Evolutionary conservation across 371 early-diverging fungal genomes (phyloP).

Genomic region (Syncephalastrum monosporum): DNA sequence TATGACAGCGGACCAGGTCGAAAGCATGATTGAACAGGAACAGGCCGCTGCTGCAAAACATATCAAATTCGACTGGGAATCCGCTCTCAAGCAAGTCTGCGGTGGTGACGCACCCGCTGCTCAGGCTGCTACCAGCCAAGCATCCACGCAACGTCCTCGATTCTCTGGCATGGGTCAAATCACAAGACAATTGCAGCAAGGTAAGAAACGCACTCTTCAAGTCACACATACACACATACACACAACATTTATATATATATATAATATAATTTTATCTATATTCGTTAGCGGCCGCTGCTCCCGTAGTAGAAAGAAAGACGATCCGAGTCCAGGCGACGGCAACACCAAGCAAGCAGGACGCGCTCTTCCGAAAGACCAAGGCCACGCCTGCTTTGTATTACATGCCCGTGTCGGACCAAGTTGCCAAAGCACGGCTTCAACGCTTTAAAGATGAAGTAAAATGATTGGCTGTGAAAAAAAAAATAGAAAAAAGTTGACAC

Average conservation of each 20-base stretch:
- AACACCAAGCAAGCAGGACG: conserved; percentile 25
- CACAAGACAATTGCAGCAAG: conserved; percentile 41
- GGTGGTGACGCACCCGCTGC: conserved; percentile 15
- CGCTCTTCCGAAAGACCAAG: conserved; percentile 52
- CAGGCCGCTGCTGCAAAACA: conserved; percentile 55
- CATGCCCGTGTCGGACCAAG: conserved; percentile 44
- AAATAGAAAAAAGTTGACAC: conserved; percentile 29
- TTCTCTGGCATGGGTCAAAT: conserved; percentile 38
- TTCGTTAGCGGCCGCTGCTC: conserved; percentile 14
- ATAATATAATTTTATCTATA: background rate
- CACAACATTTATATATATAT: no score
- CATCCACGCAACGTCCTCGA: conserved; percentile 20
- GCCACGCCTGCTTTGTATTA: conserved; percentile 53
- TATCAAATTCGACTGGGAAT: conserved; percentile 41
- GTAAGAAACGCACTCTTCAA: conserved; percentile 13
- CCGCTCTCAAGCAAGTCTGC: conserved; percentile 16
- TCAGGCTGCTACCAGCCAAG: conserved; percentile 16
- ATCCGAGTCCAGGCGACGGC: background rate
- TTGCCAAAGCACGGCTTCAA: conserved; percentile 32
- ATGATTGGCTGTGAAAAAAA: conserved; percentile 5
- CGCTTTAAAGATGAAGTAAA: conserved; percentile 16
- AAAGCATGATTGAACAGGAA: conserved; percentile 57
- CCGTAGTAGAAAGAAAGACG: conserved; percentile 5
- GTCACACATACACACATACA: no score
- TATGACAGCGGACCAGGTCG: conserved; percentile 57